Conservation (phyloP, 805 yeast species). For the Clavispora vitiphila region DNA sequence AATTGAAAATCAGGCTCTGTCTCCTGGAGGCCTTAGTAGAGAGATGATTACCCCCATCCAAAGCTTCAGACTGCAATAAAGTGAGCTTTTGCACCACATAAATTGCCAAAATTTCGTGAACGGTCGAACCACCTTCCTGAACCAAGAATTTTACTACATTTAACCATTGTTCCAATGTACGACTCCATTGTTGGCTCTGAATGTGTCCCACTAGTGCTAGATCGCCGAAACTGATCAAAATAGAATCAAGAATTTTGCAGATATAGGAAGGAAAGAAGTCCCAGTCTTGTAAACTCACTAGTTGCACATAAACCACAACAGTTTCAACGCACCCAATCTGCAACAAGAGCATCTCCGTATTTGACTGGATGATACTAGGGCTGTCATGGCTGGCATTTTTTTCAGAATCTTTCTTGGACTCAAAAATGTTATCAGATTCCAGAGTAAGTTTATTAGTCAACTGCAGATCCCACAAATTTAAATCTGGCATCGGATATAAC, state of each 20-base stretch:
- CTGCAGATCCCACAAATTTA: conserved; percentile 26
- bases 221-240: conserved; percentile 27
- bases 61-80: conserved; percentile 4
- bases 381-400: conserved; percentile 19
- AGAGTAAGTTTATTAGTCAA: conserved; percentile 16
- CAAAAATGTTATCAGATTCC: conserved; percentile 16
- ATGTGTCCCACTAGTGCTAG: conserved; percentile 21
- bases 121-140: conserved; percentile 32
- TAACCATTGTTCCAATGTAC: conserved; percentile 24
- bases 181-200: conserved; percentile 30
- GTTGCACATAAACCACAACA: conserved; percentile 31
- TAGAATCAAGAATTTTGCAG: conserved; percentile 22
- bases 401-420: conserved; percentile 1
- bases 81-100: conserved; percentile 28
- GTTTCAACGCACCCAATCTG: conserved; percentile 32
- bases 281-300: conserved; percentile 35
- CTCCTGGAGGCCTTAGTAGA: conserved; percentile 9
- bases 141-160: conserved; percentile 26
- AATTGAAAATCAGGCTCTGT: conserved; percentile 22
- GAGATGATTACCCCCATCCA: conserved; percentile 4
- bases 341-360: conserved; percentile 16
- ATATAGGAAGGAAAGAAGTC: conserved; percentile 31
- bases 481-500: conserved; percentile 27
- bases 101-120: conserved; percentile 32
- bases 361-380: conserved; percentile 19